Conservation (phyloP, 2,329 filamentous ascomycete species). For the Verticillium albo-atrum region DNA sequence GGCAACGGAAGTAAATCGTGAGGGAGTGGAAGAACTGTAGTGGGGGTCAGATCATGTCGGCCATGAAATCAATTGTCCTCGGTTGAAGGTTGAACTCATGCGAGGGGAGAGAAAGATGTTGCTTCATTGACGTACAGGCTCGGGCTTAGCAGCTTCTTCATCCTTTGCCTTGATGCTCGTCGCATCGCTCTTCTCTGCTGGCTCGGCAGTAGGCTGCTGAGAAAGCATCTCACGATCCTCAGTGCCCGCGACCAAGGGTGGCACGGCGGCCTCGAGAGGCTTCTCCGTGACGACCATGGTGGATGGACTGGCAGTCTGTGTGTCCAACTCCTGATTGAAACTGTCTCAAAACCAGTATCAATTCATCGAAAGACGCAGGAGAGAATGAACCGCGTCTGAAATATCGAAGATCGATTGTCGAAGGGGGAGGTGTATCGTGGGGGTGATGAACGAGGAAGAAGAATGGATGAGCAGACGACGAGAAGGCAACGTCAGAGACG, state of each 20-base stretch:
- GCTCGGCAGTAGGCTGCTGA: background rate
- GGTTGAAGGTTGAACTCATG: background rate
- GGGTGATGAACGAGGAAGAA: background rate
- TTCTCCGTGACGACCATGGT: background rate
- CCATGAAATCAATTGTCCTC: background rate
- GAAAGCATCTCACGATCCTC: background rate
- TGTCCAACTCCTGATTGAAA: background rate
- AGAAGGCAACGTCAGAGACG: background rate
- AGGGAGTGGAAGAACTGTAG: background rate
- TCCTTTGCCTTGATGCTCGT: background rate
- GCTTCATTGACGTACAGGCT: background rate
- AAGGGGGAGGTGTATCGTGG: background rate
- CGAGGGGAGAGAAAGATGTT: background rate
- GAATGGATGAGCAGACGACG: background rate
- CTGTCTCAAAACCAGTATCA: background rate
- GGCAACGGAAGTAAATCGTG: slow-evolving; percentile 35
- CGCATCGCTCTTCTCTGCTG: background rate
- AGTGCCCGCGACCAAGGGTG: background rate
- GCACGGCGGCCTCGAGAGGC: background rate
- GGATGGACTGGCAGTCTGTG: background rate
- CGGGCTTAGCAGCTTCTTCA: background rate
- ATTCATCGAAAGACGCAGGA: background rate
- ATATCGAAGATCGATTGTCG: background rate
- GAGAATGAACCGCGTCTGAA: background rate
- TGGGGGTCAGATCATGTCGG: background rate